Evolutionary conservation across 108 stramenopile species (phyloP).

Genomic region (Conticribra guillardii): DNA sequence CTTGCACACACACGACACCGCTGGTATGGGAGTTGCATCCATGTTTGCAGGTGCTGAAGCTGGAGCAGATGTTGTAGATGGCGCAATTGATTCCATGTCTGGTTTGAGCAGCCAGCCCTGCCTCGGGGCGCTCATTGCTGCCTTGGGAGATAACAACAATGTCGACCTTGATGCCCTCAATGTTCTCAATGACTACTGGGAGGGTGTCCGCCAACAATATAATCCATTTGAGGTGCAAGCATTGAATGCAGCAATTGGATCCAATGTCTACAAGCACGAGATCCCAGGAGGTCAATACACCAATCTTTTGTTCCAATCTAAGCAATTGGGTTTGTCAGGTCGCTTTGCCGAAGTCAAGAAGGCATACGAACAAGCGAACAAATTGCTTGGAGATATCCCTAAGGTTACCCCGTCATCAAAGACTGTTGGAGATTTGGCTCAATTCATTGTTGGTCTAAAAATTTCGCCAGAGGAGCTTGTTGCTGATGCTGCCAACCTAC

Average conservation of each 20-base stretch:
- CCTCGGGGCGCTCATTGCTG: slow-evolving; percentile 76
- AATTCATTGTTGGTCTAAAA: slow-evolving; percentile 78
- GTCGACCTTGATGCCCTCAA: slow-evolving; percentile 54
- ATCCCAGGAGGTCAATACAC: slow-evolving; percentile 86
- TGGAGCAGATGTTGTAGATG: slow-evolving; percentile 86
- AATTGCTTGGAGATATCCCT: slow-evolving; percentile 84
- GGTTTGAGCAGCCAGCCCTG: slow-evolving; percentile 81
- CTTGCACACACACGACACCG: slow-evolving; percentile 50
- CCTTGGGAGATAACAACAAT: slow-evolving; percentile 67
- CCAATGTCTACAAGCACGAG: slow-evolving; percentile 53
- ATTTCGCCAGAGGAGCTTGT: slow-evolving; percentile 67
- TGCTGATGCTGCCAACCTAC: slow-evolving; percentile 60
- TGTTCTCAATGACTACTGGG: slow-evolving; percentile 77
- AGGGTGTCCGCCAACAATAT: slow-evolving; percentile 67
- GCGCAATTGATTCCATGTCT: slow-evolving; percentile 75
- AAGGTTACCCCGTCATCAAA: slow-evolving; percentile 93
- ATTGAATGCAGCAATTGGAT: slow-evolving; percentile 61
- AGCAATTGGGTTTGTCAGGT: slow-evolving; percentile 75
- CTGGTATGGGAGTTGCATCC: slow-evolving; percentile 44
- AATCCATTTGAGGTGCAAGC: slow-evolving; percentile 82
- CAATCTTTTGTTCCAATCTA: slow-evolving; percentile 87
- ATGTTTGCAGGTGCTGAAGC: slow-evolving; percentile 75
- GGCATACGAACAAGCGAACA: slow-evolving; percentile 79
- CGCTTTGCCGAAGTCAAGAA: slow-evolving; percentile 75
- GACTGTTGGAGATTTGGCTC: slow-evolving; percentile 86